phyloP scores from a whole-genome alignment of 306 rosid genomes.

The Lotus japonicus region DNA sequence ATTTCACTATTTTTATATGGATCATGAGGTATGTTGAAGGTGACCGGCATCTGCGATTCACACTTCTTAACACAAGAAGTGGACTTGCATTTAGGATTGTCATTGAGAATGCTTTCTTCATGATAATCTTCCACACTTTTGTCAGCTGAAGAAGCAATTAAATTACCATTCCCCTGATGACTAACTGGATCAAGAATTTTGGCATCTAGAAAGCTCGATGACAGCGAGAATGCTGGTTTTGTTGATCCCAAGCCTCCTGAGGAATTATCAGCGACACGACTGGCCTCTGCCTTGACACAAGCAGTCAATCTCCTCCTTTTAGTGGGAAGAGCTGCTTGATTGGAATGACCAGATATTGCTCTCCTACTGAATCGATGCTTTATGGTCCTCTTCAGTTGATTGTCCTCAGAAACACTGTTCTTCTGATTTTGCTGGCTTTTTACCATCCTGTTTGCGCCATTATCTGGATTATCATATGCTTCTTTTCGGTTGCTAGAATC shows the following conservation, averaged over 20 bases:
- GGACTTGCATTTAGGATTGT: slow-evolving; percentile 9
- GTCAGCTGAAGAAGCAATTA: slow-evolving; percentile 24
- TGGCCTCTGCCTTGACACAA: slow-evolving; percentile 47
- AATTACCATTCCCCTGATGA: slow-evolving; percentile 26
- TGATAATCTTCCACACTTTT: slow-evolving; percentile 23
- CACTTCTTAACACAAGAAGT: slow-evolving; percentile 28
- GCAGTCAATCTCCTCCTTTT: slow-evolving; percentile 59
- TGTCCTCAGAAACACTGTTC: slow-evolving; percentile 18
- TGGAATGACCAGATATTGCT: slow-evolving; percentile 42
- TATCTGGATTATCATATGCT: slow-evolving; percentile 6
- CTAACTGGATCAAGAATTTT: slow-evolving; percentile 21
- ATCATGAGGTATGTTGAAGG: slow-evolving; percentile 20
- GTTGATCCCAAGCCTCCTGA: slow-evolving; percentile 32
- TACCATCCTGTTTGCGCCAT: slow-evolving; percentile 25
- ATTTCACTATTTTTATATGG: slow-evolving; percentile 19
- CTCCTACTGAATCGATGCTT: slow-evolving; percentile 37
- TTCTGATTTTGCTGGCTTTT: slow-evolving; percentile 26
- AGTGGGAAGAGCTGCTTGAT: slow-evolving; percentile 34
- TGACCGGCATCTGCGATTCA: slow-evolving; percentile 15
- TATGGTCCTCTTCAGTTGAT: slow-evolving; percentile 31
- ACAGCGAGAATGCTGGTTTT: too few species aligned
- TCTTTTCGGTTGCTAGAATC: slow-evolving; percentile 24
- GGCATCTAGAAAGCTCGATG: slow-evolving; percentile 28
- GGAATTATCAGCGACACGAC: slow-evolving; percentile 26
- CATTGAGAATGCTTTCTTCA: slow-evolving; percentile 2